phyloP scores from a whole-genome alignment of 106 monocot species.

The Gastrodia elata region DNA sequence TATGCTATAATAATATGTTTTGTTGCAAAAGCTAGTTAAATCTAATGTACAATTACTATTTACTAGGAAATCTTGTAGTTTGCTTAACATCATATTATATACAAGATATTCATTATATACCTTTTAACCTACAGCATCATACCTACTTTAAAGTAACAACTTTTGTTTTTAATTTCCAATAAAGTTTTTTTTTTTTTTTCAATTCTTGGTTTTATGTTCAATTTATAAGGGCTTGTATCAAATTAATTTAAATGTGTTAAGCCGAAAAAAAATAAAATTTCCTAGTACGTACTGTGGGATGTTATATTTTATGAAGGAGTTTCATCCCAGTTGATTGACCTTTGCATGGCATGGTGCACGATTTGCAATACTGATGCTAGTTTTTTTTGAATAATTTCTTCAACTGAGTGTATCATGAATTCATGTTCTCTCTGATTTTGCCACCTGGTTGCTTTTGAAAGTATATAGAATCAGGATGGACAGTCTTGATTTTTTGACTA shows the following conservation, averaged over 20 bases:
- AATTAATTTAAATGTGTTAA: neutral
- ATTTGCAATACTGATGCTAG: conserved; percentile 1
- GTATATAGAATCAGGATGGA: neutral
- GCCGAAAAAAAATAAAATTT: neutral
- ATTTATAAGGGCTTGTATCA: neutral
- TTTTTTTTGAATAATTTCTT: neutral
- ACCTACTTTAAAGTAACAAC: neutral
- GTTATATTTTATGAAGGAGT: neutral
- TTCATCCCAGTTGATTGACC: neutral
- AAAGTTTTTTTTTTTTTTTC: neutral
- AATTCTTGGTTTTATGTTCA: neutral
- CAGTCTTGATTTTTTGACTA: neutral
- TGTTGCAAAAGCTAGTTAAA: neutral
- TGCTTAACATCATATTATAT: neutral
- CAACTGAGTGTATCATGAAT: neutral
- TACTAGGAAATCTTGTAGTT: neutral
- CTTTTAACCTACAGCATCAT: neutral
- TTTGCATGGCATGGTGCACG: neutral
- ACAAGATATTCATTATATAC: neutral
- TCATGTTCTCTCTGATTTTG: neutral
- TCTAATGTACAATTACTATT: neutral
- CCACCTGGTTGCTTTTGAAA: neutral
- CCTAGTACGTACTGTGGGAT: neutral
- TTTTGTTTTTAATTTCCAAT: neutral
- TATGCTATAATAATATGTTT: neutral